phyloP scores from a whole-genome alignment of 225 moss, liverwort and hornwort species.

The Marchantia paleacea region DNA sequence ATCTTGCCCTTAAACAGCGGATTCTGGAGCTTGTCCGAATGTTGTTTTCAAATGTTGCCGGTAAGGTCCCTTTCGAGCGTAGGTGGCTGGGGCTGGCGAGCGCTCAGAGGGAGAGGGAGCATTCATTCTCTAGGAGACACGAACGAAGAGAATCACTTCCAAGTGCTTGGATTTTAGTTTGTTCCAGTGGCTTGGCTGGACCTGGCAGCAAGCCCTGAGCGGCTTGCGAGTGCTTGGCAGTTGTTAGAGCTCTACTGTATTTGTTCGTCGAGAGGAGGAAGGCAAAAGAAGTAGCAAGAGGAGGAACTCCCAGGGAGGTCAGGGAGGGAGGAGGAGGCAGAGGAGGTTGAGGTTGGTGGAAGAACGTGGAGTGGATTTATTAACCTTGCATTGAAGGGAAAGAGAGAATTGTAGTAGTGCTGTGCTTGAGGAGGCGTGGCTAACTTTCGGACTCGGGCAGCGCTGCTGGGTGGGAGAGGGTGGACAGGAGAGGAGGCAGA shows the following conservation, averaged over 20 bases:
- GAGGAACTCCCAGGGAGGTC: not conserved
- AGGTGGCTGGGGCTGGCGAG: not conserved
- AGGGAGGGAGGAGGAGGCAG: not conserved
- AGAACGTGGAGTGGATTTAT: constrained; percentile 9
- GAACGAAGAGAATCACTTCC: not conserved
- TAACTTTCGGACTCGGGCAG: not conserved
- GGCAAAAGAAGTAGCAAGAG: not conserved
- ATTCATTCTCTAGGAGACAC: not conserved
- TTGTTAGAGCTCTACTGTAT: constrained; percentile 3
- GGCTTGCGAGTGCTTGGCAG: constrained; percentile 6
- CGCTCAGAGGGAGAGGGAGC: not conserved
- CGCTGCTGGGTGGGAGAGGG: not conserved
- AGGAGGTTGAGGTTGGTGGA: constrained; percentile 10
- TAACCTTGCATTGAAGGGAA: not conserved
- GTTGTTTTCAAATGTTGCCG: constrained; percentile 4
- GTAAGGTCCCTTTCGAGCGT: not conserved
- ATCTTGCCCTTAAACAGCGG: not conserved
- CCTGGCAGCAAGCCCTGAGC: constrained; percentile 1
- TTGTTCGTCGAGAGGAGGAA: not conserved
- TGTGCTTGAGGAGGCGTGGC: not conserved
- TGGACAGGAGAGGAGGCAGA: not conserved
- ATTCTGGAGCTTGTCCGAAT: not conserved
- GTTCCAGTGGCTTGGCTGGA: not conserved
- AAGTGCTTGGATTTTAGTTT: not conserved
- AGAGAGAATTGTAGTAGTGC: not conserved